Evolutionary conservation across 257 asterid genomes (phyloP).

Genomic region (Solanum arcanum): DNA sequence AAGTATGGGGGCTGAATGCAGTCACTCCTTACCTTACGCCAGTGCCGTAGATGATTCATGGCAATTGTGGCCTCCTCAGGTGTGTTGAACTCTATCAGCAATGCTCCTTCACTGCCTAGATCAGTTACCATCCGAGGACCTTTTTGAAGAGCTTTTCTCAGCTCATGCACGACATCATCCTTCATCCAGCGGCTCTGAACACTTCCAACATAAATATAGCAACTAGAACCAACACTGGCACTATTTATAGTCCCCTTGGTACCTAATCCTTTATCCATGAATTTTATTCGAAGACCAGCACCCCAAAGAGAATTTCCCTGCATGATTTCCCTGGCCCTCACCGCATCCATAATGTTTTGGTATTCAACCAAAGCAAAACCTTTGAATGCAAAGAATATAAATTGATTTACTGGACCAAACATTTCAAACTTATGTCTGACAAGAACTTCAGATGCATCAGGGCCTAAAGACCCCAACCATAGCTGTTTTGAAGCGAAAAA

Average conservation of each 20-base stretch:
- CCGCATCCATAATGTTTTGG: slow-evolving; percentile 64
- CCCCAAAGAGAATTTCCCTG: slow-evolving; percentile 75
- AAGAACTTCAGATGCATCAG: slow-evolving; percentile 67
- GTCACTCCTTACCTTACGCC: slow-evolving; percentile 50
- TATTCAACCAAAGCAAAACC: slow-evolving; percentile 72
- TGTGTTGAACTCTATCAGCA: slow-evolving; percentile 68
- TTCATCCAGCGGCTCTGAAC: slow-evolving; percentile 66
- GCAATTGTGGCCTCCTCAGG: slow-evolving; percentile 78
- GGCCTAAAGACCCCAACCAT: slow-evolving; percentile 74
- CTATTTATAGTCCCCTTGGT: slow-evolving; percentile 60
- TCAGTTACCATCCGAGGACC: slow-evolving; percentile 71
- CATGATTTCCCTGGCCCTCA: slow-evolving; percentile 82
- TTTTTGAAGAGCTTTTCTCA: slow-evolving; percentile 48
- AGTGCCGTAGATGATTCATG: slow-evolving; percentile 59
- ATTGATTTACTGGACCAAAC: slow-evolving; percentile 60
- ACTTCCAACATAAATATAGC: slow-evolving; percentile 70
- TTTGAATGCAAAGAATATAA: slow-evolving; percentile 38
- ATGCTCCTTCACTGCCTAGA: slow-evolving; percentile 66
- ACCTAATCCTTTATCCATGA: slow-evolving; percentile 70
- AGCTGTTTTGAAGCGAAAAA: slow-evolving; percentile 78
- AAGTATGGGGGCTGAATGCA: slow-evolving; percentile 19
- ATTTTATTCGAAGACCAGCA: slow-evolving; percentile 53
- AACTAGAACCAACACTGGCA: slow-evolving; percentile 53
- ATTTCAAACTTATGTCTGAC: slow-evolving; percentile 68
- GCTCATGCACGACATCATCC: slow-evolving; percentile 75